Percentiles rank a stretch among this genome's conserved stretches.
These are phyloP conservation scores for Hirsutella minnesotensis DNA, from an alignment of 2,329 filamentous ascomycete genomes.

Conservation along the genomic window DNA sequence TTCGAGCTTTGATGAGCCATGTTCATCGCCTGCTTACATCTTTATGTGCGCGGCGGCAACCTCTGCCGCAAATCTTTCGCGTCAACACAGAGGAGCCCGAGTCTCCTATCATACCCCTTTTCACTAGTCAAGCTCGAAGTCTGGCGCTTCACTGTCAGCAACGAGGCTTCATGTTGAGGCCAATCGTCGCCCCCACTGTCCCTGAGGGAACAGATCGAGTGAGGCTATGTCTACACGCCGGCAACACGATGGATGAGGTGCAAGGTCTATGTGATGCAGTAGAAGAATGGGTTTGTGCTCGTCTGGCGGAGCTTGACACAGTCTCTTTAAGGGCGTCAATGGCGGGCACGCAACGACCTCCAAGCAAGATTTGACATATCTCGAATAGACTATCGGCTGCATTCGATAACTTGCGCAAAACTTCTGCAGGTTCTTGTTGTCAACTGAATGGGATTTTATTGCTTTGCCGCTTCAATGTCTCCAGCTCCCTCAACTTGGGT, in stretches of 20 bases:
- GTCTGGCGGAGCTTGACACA: background rate
- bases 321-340: background rate
- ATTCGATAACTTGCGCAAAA: no score
- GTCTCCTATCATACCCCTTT: constrained; percentile 54
- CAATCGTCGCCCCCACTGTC: constrained; percentile 59
- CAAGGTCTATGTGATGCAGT: constrained; percentile 38
- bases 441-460: no score
- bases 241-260: constrained; percentile 47
- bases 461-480: constrained; percentile 2
- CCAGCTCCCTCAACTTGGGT: constrained; percentile 5
- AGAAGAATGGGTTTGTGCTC: constrained; percentile 28
- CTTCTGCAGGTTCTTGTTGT: no score
- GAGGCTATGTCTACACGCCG: constrained; percentile 55
- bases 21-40: constrained; percentile 33
- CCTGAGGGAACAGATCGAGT: constrained; percentile 51
- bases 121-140: constrained; percentile 44
- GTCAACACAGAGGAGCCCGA: constrained; percentile 24
- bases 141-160: constrained; percentile 49
- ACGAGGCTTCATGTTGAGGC: constrained; percentile 46
- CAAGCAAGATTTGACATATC: no score
- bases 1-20: constrained; percentile 20
- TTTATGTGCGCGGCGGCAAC: constrained; percentile 14
- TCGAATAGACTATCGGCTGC: no score
- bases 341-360: no score
- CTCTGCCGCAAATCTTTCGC: constrained; percentile 17